phyloP scores from a whole-genome alignment of 2,329 filamentous ascomycete genomes.

The Geosmithia flava region DNA sequence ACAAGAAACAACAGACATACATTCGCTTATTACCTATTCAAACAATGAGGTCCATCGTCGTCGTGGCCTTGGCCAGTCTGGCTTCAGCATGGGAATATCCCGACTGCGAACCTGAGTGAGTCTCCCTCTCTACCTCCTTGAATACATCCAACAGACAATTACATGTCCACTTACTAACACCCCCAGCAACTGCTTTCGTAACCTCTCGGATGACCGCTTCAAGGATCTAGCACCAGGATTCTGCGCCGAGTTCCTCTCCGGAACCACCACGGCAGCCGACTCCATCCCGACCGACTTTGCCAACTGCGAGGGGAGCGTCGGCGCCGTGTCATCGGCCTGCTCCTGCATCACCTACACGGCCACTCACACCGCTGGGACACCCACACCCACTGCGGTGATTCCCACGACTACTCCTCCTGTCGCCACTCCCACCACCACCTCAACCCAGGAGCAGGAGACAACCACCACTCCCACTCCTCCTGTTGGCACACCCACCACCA shows the following conservation, averaged over 20 bases:
- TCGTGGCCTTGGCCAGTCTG: slow-evolving; percentile 2
- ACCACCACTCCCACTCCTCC: slow-evolving; percentile 2
- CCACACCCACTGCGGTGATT: slow-evolving; percentile 1
- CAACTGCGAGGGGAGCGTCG: slow-evolving; percentile 14
- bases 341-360: slow-evolving; percentile 23
- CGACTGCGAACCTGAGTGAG: slow-evolving; percentile 1
- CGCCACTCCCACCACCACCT: not conserved
- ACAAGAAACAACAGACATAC: not conserved
- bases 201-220: slow-evolving; percentile 19
- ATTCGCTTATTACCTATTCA: not conserved
- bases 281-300: slow-evolving; percentile 17
- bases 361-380: slow-evolving; percentile 9
- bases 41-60: slow-evolving; percentile 3
- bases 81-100: slow-evolving; percentile 2
- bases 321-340: slow-evolving; percentile 19
- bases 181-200: slow-evolving; percentile 16
- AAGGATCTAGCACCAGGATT: slow-evolving; percentile 10
- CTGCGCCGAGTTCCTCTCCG: slow-evolving; percentile 18
- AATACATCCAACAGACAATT: not conserved
- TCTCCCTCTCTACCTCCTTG: not conserved
- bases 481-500: not conserved
- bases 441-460: not conserved
- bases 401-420: slow-evolving; percentile 1
- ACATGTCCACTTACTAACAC: not conserved
- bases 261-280: slow-evolving; percentile 11